Conservation (phyloP, 495 filamentous ascomycete species). For the Penicillium subrubescens region DNA sequence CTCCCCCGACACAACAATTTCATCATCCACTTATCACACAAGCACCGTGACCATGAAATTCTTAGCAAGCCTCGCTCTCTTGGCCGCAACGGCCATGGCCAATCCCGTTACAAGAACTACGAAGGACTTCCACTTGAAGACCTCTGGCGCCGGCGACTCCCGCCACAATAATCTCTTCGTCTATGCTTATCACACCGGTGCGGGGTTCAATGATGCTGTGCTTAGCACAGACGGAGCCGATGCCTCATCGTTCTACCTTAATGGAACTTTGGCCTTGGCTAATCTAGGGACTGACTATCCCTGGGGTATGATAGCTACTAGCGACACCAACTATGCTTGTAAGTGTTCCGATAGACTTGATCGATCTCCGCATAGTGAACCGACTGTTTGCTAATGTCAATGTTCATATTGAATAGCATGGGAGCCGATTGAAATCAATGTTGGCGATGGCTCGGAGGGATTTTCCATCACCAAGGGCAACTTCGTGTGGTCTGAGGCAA, state of each 20-base stretch:
- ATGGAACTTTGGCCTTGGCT: constrained; percentile 34
- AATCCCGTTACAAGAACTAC: constrained; percentile 22
- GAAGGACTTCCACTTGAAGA: constrained; percentile 47
- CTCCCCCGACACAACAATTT: neutral
- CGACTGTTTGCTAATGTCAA: neutral
- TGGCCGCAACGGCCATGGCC: constrained; percentile 31
- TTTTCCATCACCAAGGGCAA: constrained; percentile 43
- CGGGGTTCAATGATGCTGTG: constrained; percentile 48
- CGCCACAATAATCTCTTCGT: constrained; percentile 48
- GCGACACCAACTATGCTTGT: constrained; percentile 30
- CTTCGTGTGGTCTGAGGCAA: constrained; percentile 39
- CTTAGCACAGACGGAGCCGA: constrained; percentile 29
- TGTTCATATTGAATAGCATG: constrained; percentile 32
- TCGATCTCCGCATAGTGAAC: neutral
- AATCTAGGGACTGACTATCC: constrained; percentile 22
- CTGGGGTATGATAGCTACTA: constrained; percentile 39
- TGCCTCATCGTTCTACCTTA: constrained; percentile 42
- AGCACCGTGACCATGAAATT: constrained; percentile 34
- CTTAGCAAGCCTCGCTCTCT: constrained; percentile 32
- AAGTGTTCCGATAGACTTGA: constrained; percentile 4
- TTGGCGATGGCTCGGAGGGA: constrained; percentile 34
- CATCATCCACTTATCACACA: neutral
- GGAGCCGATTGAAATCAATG: constrained; percentile 47
- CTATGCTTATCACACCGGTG: constrained; percentile 52
- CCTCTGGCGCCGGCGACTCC: constrained; percentile 31